Conservation (phyloP, 768 basidiomycete genomes). For the Rhodotorula taiwanensis region DNA sequence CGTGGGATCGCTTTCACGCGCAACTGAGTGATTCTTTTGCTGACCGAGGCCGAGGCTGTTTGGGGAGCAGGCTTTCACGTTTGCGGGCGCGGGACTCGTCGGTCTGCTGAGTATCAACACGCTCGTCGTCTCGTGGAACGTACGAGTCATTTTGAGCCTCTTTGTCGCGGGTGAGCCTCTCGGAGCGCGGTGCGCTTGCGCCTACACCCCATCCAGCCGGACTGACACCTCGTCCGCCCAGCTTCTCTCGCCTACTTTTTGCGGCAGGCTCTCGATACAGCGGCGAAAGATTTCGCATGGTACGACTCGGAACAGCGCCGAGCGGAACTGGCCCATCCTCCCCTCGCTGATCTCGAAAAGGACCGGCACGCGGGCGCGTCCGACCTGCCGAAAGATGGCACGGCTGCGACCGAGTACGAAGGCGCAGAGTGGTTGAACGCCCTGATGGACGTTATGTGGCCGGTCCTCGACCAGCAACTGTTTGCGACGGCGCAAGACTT, state of each 20-base stretch:
- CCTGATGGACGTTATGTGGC: not conserved
- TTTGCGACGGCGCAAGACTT: constrained; percentile 8
- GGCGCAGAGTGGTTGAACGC: constrained; percentile 10
- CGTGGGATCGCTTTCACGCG: too few species aligned
- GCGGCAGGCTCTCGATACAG: not conserved
- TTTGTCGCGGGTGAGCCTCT: not conserved
- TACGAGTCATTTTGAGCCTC: not conserved
- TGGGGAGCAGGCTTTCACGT: too few species aligned
- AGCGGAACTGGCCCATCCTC: not conserved
- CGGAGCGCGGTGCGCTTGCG: too few species aligned
- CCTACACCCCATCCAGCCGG: too few species aligned
- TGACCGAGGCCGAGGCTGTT: too few species aligned
- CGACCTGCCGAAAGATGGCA: too few species aligned
- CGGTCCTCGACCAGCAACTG: constrained; percentile 4
- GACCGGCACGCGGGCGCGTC: too few species aligned
- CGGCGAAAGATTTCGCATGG: not conserved
- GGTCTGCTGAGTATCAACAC: too few species aligned
- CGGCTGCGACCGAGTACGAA: constrained; percentile 1
- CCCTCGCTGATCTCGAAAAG: not conserved
- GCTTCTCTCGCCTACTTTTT: not conserved
- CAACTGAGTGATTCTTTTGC: too few species aligned
- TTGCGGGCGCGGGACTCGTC: too few species aligned
- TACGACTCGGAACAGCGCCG: too few species aligned
- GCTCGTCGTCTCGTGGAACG: not conserved
- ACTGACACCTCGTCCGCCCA: not conserved